Conservation (phyloP, 192 early-diverging fungal species). For the Phycomyces nitens region DNA sequence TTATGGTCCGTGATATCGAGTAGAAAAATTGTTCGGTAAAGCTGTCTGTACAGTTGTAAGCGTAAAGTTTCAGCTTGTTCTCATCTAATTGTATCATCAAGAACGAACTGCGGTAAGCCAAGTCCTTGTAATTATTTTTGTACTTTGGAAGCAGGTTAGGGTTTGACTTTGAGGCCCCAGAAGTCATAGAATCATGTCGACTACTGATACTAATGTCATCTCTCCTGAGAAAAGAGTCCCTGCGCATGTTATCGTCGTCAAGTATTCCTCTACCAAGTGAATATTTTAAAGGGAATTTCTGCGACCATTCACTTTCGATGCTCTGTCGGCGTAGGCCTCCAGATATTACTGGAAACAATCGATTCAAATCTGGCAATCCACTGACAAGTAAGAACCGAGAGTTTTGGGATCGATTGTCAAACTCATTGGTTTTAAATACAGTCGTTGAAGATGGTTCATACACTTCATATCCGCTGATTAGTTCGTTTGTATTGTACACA, state of each 20-base stretch:
- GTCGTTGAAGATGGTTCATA: constrained; percentile 37
- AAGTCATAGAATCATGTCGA: constrained; percentile 46
- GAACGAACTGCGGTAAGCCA: constrained; percentile 38
- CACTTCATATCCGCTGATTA: constrained; percentile 6
- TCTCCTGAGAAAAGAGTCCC: not conserved
- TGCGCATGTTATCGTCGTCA: constrained; percentile 15
- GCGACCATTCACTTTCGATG: constrained; percentile 40
- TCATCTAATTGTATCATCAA: constrained; percentile 46
- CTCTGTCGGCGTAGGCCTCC: constrained; percentile 37
- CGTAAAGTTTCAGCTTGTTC: constrained; percentile 38
- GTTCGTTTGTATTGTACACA: not conserved
- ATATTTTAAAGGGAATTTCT: constrained; percentile 33
- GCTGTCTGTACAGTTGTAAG: constrained; percentile 49
- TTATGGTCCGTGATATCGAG: constrained; percentile 35
- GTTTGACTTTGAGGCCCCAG: constrained; percentile 20
- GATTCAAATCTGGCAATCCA: constrained; percentile 46
- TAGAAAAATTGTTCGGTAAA: constrained; percentile 47
- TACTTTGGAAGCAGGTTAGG: constrained; percentile 1
- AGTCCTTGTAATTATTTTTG: constrained; percentile 21
- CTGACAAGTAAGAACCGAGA: constrained; percentile 45
- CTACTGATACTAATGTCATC: constrained; percentile 28
- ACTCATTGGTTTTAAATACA: constrained; percentile 21
- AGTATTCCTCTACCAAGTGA: constrained; percentile 27
- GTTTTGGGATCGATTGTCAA: constrained; percentile 27
- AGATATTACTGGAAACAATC: constrained; percentile 26